Conservation (phyloP, 2,329 filamentous ascomycete genomes). For the Pestalotiopsis sp. region DNA sequence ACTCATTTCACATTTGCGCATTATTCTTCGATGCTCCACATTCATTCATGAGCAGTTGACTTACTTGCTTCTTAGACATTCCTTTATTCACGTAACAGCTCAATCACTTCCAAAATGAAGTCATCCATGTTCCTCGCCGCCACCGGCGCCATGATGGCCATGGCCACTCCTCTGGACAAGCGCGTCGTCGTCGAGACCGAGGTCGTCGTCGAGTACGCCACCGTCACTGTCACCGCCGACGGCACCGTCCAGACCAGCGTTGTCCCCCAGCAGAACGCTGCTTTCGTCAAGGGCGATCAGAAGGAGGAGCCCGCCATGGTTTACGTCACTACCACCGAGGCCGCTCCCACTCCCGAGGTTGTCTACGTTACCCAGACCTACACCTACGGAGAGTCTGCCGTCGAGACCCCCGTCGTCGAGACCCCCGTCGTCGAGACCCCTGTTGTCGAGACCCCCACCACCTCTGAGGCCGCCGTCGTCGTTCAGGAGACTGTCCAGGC, state of each 20-base stretch:
- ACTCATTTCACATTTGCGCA: neutral
- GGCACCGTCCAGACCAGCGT: slow-evolving; percentile 8
- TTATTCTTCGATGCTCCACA: neutral
- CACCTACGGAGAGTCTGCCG: slow-evolving; percentile 3
- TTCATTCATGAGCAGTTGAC: neutral
- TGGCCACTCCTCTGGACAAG: slow-evolving; percentile 36
- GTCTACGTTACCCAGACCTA: slow-evolving; percentile 9
- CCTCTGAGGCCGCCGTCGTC: neutral
- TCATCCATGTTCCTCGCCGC: slow-evolving; percentile 38
- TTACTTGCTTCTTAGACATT: slow-evolving; percentile 15
- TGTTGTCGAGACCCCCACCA: neutral
- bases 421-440: slow-evolving; percentile 5
- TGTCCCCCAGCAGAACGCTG: slow-evolving; percentile 19
- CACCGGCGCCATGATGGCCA: slow-evolving; percentile 35
- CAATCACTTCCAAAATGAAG: slow-evolving; percentile 38
- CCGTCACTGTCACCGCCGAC: slow-evolving; percentile 39
- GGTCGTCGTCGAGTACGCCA: slow-evolving; percentile 32
- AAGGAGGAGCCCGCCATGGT: neutral
- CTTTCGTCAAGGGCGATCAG: slow-evolving; percentile 18
- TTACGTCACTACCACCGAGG: slow-evolving; percentile 11
- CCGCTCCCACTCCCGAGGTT: slow-evolving; percentile 16
- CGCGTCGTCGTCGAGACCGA: slow-evolving; percentile 34
- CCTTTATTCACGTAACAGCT: slow-evolving; percentile 1
- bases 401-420: slow-evolving; percentile 1
- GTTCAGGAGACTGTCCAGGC: slow-evolving; percentile 9